A percentile compares a stretch with the other conserved stretches of the same genome.
Conservation (phyloP, 176 grass and related monocot species). For the Hordeum marinum region DNA sequence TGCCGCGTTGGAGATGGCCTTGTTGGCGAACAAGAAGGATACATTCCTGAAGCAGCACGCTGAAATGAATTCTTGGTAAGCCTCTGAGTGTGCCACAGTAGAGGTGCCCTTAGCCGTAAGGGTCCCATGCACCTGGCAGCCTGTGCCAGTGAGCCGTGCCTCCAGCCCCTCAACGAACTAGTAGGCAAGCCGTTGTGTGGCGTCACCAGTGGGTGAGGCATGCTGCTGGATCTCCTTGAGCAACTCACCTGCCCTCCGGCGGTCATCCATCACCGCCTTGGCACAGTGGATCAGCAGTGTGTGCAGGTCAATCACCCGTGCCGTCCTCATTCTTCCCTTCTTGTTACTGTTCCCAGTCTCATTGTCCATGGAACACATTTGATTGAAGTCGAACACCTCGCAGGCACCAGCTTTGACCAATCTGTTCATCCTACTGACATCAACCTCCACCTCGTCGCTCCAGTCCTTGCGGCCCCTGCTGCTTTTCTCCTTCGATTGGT, state of each 20-base stretch:
- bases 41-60: slow-evolving; percentile 45
- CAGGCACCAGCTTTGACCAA: slow-evolving; percentile 2
- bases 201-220: slow-evolving; percentile 31
- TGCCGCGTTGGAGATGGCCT: slow-evolving; percentile 33
- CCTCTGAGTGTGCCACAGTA: slow-evolving; percentile 18
- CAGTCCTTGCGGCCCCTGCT: slow-evolving; percentile 17
- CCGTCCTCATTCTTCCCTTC: slow-evolving; percentile 4
- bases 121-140: slow-evolving; percentile 30
- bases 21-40: slow-evolving; percentile 24
- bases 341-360: not conserved
- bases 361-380: not conserved
- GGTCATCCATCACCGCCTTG: slow-evolving; percentile 39
- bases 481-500: not conserved
- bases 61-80: slow-evolving; percentile 35
- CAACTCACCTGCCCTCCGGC: slow-evolving; percentile 23
- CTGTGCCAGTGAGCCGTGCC: slow-evolving; percentile 36
- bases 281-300: slow-evolving; percentile 51
- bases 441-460: slow-evolving; percentile 18
- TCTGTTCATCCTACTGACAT: slow-evolving; percentile 28
- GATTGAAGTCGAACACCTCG: slow-evolving; percentile 38
- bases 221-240: slow-evolving; percentile 43
- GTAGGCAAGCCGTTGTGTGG: slow-evolving; percentile 51
- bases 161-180: slow-evolving; percentile 50
- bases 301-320: slow-evolving; percentile 34
- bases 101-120: slow-evolving; percentile 14